Evolutionary conservation across 2,329 filamentous ascomycete genomes (phyloP).

Genomic region (Macrophomina tecta): DNA sequence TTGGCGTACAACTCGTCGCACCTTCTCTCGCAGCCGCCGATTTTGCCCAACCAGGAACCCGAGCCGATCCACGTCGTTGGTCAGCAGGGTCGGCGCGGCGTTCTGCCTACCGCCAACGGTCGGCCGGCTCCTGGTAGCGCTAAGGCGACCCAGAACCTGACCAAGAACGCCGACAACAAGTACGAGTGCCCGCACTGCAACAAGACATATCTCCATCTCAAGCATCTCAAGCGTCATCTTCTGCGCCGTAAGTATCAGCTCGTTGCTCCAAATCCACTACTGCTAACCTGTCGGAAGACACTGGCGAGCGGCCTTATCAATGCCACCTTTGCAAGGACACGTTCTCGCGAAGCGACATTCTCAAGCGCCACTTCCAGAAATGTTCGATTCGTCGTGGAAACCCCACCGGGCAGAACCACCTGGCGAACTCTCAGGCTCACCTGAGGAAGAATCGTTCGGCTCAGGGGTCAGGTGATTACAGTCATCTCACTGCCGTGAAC

Average conservation of each 20-base stretch:
- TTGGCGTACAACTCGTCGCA: conserved; percentile 42
- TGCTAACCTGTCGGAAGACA: conserved; percentile 67
- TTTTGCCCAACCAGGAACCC: conserved; percentile 50
- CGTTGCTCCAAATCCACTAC: not conserved
- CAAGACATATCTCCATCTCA: conserved; percentile 96
- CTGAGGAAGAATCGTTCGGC: conserved; percentile 69
- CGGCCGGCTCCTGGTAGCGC: conserved; percentile 78
- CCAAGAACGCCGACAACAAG: conserved; percentile 96
- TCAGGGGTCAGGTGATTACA: conserved; percentile 39
- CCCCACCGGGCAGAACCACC: conserved; percentile 89
- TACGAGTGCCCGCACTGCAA: conserved; percentile 98
- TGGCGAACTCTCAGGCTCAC: conserved; percentile 90
- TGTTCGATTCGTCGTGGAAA: conserved; percentile 96
- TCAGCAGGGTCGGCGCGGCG: conserved; percentile 89
- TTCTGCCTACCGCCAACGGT: conserved; percentile 88
- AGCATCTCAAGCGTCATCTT: conserved; percentile 96
- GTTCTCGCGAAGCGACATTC: conserved; percentile 95
- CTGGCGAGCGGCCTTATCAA: conserved; percentile 96
- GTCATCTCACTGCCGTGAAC: conserved; percentile 33
- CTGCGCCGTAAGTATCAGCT: conserved; percentile 79
- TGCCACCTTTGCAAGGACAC: conserved; percentile 97
- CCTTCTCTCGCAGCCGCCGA: conserved; percentile 38
- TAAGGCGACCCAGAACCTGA: conserved; percentile 84
- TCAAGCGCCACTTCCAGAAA: conserved; percentile 99
- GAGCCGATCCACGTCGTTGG: conserved; percentile 91